phyloP scores from a whole-genome alignment of 345 rosid species.

The Boechera stricta region DNA sequence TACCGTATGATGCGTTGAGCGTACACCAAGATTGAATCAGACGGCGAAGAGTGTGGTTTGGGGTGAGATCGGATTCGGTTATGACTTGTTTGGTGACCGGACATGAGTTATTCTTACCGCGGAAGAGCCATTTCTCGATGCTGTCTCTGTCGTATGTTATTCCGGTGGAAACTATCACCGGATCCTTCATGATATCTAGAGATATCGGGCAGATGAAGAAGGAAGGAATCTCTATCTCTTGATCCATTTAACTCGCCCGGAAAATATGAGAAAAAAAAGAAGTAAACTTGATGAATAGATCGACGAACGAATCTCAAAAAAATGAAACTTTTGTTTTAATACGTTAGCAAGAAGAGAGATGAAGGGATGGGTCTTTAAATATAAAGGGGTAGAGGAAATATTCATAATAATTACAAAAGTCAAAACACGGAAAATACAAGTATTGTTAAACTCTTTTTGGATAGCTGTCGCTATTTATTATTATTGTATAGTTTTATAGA shows the following conservation, averaged over 20 bases:
- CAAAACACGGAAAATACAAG: constrained; percentile 62
- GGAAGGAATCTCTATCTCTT: constrained; percentile 69
- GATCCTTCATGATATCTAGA: constrained; percentile 79
- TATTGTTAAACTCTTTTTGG: constrained; percentile 29
- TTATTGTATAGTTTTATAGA: constrained; percentile 31
- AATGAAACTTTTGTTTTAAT: constrained; percentile 19
- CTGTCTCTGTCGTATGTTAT: constrained; percentile 74
- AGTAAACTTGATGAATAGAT: constrained; percentile 12
- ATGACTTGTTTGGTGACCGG: constrained; percentile 78
- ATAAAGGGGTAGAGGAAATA: constrained; percentile 29
- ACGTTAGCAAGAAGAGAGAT: constrained; percentile 38
- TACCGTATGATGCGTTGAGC: constrained; percentile 78
- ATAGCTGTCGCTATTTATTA: constrained; percentile 31
- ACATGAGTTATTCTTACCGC: constrained; percentile 61
- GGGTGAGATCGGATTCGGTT: constrained; percentile 67
- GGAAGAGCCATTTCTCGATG: constrained; percentile 73
- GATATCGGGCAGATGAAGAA: constrained; percentile 80
- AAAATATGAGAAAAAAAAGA: constrained; percentile 4
- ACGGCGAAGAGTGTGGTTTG: constrained; percentile 87
- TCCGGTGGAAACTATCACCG: constrained; percentile 71
- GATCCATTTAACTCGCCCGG: constrained; percentile 49
- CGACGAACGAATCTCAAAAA: constrained; percentile 16
- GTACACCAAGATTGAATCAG: constrained; percentile 95
- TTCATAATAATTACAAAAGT: constrained; percentile 51
- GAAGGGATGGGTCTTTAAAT: constrained; percentile 46